Evolutionary conservation across 176 grass and related monocot genomes (phyloP), one percentile per base, ranked within the genome.

Genomic region (Oryza brachyantha): DNA sequence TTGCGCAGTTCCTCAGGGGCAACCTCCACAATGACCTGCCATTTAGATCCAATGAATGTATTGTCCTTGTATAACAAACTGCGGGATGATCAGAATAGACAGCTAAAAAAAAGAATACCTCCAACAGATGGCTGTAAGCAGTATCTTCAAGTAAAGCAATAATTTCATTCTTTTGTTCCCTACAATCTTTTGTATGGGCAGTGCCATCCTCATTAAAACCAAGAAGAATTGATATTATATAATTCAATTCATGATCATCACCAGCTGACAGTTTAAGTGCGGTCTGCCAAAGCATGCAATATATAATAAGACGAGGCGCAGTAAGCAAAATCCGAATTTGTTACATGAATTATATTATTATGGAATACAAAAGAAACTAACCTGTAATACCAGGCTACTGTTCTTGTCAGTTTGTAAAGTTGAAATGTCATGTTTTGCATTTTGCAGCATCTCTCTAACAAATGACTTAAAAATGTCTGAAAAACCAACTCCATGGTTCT

Each of bases 331-430:
- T 43, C 29, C 13, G 59, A 36, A 52, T 21, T 27, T 6, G 32
- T 9, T 34, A 16, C 13, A 37, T 55, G 22, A 77, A 83, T 38
- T 31, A 74, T 35, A 31, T n/a, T 7, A 0, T 37, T 37, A 25
- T 31, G 55, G 16, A 70, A 35, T 64, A 29, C 11, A 72, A 70
- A 36, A 83, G 52, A 82, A 17, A 81, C 68, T 52, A 80, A 90
- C 92, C 90, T 92, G 92, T 68, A 94, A 91, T 71, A 94, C 92
- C 74, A 98, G 91, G 84, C 95, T 98, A 75, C 95, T 94, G 64
- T 90, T 90, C 66, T 98, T 91, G 59, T 92, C 84, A 63, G 73
- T 70, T 85, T 81, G 83, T 77, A 98, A 86, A 40, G 19, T 78
- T 61, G 70, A 62, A 40, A 98, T 90, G 25, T 80, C 90, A 73